Base-by-base conservation (phyloP, 306 rosid species). In the Fagus crenata region DNA sequence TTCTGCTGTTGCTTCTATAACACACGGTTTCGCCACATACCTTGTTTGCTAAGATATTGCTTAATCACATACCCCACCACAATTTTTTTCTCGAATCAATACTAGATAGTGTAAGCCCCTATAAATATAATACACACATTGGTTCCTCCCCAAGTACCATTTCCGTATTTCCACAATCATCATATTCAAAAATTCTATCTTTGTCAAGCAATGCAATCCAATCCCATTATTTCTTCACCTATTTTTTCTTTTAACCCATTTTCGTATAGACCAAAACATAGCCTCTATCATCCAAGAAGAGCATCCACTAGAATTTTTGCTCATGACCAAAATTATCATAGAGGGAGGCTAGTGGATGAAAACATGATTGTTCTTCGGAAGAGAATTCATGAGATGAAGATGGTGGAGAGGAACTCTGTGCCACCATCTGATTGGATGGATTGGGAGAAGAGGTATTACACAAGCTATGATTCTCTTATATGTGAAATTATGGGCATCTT, bases 371-470 rank as follows among this genome's bases (percentile, higher is more conserved):
- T 84, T 76, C 74, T 84, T 55, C 75, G 87, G 77, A 76, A 60
- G 68, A 77, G 77, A 41, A 55, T 84, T 18, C 87, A 77, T 13
- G 87, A 77, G 77, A 77, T 77, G 82, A 84, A 80, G 82, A 80
- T 77, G 87, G 74, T 80, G 42, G 85, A 84, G 87, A 81, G 82
- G 80, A 80, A 80, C 76, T 69, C 77, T 32, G 85, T 77, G 72
- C 82, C 87, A 35, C 87, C 87, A 13, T 71, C 87, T 0, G 80
- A 79, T 63, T 90, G 92, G 94, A 77, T 43, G 64, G 85, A 79
- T 6, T 86, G 89, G 95, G 95, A 90, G 89, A 90, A 85, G 71
- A 69, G 71, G 31, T 60, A 79, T 12, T 86, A 79, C 80, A 81
- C 61, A 17, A 70, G 79, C 42, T 90, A 88, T 64, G 83, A 9